Evolutionary conservation across 2,329 filamentous ascomycete species (phyloP), one percentile per base, ranked within the genome.

Genomic region (Bertia moriformis): DNA sequence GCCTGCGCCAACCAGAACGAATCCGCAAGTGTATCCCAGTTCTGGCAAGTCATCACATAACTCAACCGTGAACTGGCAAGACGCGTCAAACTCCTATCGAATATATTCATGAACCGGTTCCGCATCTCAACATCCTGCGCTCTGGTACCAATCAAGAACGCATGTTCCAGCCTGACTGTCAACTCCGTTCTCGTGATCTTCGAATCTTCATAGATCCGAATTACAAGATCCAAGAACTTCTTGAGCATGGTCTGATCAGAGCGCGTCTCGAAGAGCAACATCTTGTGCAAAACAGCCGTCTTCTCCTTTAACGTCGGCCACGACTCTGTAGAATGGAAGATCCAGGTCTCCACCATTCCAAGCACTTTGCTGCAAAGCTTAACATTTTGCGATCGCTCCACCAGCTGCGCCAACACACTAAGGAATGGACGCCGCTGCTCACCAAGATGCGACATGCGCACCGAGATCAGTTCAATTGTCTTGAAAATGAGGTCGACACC

Each of bases 281-380:
- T 99, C 62, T 98, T 99, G 51, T 93, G 88, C n/a, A 99, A 64
- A 1, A 99, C 91, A 1, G 93, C 93, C 0, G 89, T 96, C 65
- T 98, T 98, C 60, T 98, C 93, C 58, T 99, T 99, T 1, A 98
- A 69, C 0, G 91, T 98, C 1, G 91, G 91, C 71, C 91, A 95
- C 2, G 87, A 91, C 45, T 94, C 91, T 42, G 86, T 88, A 0
- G 86, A 91, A 46, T 86, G 76, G 65, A 99, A 98, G 4, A 98
- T 84, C 93, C 93, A 99, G 20, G 71, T 73, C 55, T 96, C 89
- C 3, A 95, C 89, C 73, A 98, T 89, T 38, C 81, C 77, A 19
- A 99, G 65, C 40, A 98, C 88, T 62, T 94, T 94, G 51, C 85
- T 81, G 57, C 91, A 96, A 4, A 99, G 71, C 15, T 76, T 71